These are phyloP conservation scores for Phytophthora foliorum DNA, from an alignment of 352 stramenopile species.

Conservation along the genomic window DNA sequence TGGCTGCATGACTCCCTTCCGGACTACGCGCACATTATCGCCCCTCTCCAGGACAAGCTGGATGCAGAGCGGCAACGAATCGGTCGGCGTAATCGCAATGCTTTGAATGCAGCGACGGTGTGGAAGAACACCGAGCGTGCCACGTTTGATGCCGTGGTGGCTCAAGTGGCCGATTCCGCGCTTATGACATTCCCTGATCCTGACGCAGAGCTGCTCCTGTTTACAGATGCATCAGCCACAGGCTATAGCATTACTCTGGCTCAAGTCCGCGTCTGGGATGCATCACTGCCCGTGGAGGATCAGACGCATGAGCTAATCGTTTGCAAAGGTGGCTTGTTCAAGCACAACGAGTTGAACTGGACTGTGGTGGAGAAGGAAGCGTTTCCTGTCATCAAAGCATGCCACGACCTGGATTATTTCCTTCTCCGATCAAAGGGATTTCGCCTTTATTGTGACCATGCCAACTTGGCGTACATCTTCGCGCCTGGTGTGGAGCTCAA, in stretches of 20 bases:
- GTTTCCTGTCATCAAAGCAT: background rate
- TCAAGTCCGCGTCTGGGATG: background rate
- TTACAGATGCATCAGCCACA: background rate
- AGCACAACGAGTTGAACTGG: background rate
- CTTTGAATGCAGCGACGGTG: background rate
- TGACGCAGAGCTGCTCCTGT: constrained; percentile 1
- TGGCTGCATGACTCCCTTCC: constrained; percentile 5
- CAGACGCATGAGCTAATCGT: background rate
- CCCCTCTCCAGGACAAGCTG: background rate
- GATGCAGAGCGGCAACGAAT: background rate
- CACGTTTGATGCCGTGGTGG: background rate
- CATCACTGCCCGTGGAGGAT: background rate
- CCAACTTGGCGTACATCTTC: background rate
- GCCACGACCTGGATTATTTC: background rate
- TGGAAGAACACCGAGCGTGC: background rate
- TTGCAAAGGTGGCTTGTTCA: background rate
- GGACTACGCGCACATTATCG: background rate
- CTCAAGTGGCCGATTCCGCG: background rate
- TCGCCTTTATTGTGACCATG: background rate
- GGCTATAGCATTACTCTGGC: background rate
- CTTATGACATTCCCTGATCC: background rate
- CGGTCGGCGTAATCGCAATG: background rate
- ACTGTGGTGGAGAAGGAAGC: background rate
- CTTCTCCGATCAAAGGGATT: background rate
- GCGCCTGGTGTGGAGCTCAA: background rate